These are phyloP conservation scores for Marchantia polymorpha DNA, from an alignment of 225 moss, liverwort and hornwort genomes.

Conservation along the genomic window DNA sequence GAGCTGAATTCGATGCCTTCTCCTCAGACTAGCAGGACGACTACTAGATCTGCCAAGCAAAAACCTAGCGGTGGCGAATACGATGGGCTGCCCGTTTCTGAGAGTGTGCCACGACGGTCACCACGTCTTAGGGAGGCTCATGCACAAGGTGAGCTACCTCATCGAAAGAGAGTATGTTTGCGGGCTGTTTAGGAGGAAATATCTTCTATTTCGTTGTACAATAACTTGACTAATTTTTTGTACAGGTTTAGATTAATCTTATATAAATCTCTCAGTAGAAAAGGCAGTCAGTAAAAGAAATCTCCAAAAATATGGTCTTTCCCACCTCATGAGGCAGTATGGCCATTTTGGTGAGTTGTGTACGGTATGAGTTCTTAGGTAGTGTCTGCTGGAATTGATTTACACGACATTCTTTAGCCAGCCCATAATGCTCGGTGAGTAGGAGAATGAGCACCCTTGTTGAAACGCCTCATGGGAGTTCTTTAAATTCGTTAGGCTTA, in stretches of 20 bases:
- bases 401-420: slow-evolving; percentile 25
- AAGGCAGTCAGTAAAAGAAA: not conserved
- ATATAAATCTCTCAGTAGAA: slow-evolving; percentile 27
- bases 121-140: slow-evolving; percentile 46
- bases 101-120: slow-evolving; percentile 38
- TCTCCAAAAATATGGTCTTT: slow-evolving; percentile 4
- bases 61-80: slow-evolving; percentile 2
- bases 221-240: slow-evolving; percentile 30
- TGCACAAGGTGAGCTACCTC: slow-evolving; percentile 51
- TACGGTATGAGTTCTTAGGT: not conserved
- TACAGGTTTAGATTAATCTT: slow-evolving; percentile 13
- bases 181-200: slow-evolving; percentile 26
- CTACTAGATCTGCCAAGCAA: slow-evolving; percentile 37
- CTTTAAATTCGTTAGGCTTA: not conserved
- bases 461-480: not conserved
- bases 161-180: slow-evolving; percentile 45
- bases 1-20: slow-evolving; percentile 38
- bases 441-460: slow-evolving; percentile 7
- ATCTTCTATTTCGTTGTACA: not conserved
- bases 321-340: slow-evolving; percentile 8
- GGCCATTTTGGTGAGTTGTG: slow-evolving; percentile 19
- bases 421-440: not conserved
- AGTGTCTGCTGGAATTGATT: not conserved
- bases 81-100: slow-evolving; percentile 9
- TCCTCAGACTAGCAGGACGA: slow-evolving; percentile 27